These are phyloP conservation scores for Yamadazyma membranifaciens DNA, from an alignment of 1,139 yeast genomes.

Conservation along the genomic window DNA sequence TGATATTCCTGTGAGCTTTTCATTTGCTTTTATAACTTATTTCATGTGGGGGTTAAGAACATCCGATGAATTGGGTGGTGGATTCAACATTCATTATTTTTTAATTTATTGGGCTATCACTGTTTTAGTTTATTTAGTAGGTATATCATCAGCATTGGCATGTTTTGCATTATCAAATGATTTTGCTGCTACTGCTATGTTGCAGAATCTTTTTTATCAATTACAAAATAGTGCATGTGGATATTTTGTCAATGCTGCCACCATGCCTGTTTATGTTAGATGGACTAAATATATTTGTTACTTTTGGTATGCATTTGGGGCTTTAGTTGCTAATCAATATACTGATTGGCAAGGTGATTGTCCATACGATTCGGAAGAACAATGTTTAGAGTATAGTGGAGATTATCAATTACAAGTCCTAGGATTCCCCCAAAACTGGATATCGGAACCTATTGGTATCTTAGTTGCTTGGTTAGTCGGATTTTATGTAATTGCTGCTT, in stretches of 20 bases:
- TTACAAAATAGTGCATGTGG: constrained; percentile 81
- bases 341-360: constrained; percentile 61
- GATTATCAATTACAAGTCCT: constrained; percentile 50
- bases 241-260: constrained; percentile 68
- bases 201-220: constrained; percentile 65
- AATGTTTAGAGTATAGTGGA: constrained; percentile 51
- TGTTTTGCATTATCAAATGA: constrained; percentile 62
- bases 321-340: constrained; percentile 63
- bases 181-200: constrained; percentile 62
- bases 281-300: constrained; percentile 79
- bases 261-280: constrained; percentile 82
- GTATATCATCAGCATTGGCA: constrained; percentile 56
- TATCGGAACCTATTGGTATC: constrained; percentile 62
- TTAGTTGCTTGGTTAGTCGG: constrained; percentile 60
- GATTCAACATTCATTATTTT: constrained; percentile 37
- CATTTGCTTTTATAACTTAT: constrained; percentile 61
- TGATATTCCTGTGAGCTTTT: constrained; percentile 62
- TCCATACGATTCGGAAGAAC: constrained; percentile 28
- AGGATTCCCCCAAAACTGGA: constrained; percentile 68
- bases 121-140: constrained; percentile 54
- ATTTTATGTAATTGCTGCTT: constrained; percentile 47
- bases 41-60: constrained; percentile 74
- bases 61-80: constrained; percentile 18
- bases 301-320: constrained; percentile 79
- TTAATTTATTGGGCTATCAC: constrained; percentile 62